Base-by-base conservation (phyloP, 2,329 filamentous ascomycete species). In the Monilinia aucupariae region DNA sequence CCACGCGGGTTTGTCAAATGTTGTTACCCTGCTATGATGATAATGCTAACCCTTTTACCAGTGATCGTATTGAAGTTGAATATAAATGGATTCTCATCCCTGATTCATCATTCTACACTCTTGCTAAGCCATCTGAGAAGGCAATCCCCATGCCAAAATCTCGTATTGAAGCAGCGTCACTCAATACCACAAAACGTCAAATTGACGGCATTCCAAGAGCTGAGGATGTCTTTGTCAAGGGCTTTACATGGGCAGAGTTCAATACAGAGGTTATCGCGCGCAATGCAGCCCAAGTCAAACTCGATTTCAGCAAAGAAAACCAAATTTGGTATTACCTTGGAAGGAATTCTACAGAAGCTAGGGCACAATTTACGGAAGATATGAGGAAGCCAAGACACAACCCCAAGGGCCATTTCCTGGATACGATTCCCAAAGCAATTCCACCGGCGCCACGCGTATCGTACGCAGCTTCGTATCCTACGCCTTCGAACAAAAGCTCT, bases 271-370 rank as follows among this genome's bases (percentile, higher is more conserved):
- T 83, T 69, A 80, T 83, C 49, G 78, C 81, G 59, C 73, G 72
- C 66, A 89, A 88, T 69, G 79, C 79, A 66, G 79, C 78, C 61
- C 85, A 90, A 74, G 81, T 80, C 72, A 89, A 87, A 75, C 79
- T 96, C 64, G 85, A 96, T 71, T 75, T 96, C 10, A 76, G 76
- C 65, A 90, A 89, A 73, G 81, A 86, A 20, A 84, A 93, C 65
- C 87, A 90, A 73, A 75, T 96, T 22, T 97, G 92, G 91, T 84
- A 91, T 77, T 97, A 97, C 74, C 81, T 99, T 65, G 91, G 91
- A 39, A 85, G 85, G 74, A 84, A 83, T 25, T 97, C 93, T 27
- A 97, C 93, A 8, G 93, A 97, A 72, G 89, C 91, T 61, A 92
- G 88, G 75, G 88, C 92, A 32, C 91, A 96, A 74, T 99, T 94